Evolutionary conservation across 2,329 filamentous ascomycete species (phyloP), one percentile per base, ranked within the genome.

Genomic region (Dichotomopilus funicola): DNA sequence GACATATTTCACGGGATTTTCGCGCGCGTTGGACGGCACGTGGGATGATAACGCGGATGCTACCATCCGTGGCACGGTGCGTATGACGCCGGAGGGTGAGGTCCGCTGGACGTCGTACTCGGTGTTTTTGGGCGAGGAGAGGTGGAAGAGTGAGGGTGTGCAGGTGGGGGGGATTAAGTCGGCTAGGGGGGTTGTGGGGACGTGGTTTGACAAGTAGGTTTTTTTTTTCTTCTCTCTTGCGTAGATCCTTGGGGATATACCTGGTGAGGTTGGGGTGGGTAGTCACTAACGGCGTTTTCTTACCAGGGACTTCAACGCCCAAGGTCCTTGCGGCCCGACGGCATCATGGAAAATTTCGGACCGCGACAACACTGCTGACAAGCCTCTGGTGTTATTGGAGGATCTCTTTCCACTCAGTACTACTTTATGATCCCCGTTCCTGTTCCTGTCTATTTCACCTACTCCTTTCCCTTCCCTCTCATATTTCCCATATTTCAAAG

Each of bases 291-390:
- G 8, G 9, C 11, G 56, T 11, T 51, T 10, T 45, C 11, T 42
- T 10, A 7, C 9, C 19, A 83, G 81, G 62, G 81, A 89, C 67
- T 85, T 81, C 62, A 83, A 88, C 59, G 67, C 73, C 1, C 80
- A 85, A 62, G 87, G 88, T 0, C 88, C 88, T 0, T 86, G 79
- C 1, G 88, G 88, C 0, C 88, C 88, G 1, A 89, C 85, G 1
- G 85, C 84, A 0, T 90, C 89, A 64, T 92, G 88, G 87, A 91
- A 91, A 70, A 74, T 85, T 9, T 79, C 75, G 44, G 82, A 87
- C 61, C 69, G 71, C 12, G 65, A 67, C 33, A 53, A 62, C 56
- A 40, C 60, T 37, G 65, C 67, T 12, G 49, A 43, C 7, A 68
- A 70, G 47, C 57, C 70, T 34, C 64, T 72, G 19, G 63, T 64